phyloP scores from a whole-genome alignment of 768 basidiomycete species.

The Tricholomella constricta region DNA sequence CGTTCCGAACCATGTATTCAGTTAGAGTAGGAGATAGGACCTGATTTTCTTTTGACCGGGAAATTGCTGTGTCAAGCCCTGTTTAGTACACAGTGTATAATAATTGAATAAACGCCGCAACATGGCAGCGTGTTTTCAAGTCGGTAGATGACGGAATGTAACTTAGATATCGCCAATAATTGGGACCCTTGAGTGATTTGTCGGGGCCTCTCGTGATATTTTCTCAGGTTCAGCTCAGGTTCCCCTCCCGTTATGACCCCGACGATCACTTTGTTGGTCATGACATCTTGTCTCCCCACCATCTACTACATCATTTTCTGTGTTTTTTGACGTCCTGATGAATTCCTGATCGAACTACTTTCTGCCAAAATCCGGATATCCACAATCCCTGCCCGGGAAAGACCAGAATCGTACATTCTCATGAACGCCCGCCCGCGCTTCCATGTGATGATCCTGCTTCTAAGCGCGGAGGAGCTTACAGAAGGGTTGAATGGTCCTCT shows the following conservation, averaged over 20 bases:
- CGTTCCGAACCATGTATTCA: slow-evolving; percentile 15
- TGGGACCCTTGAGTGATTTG: neutral
- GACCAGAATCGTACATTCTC: neutral
- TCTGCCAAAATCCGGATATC: neutral
- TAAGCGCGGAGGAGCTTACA: neutral
- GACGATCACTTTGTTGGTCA: neutral
- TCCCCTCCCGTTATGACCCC: neutral
- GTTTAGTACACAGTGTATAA: no score
- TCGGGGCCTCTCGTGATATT: no score
- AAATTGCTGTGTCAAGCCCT: slow-evolving; percentile 17
- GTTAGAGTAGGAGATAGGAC: slow-evolving; percentile 9
- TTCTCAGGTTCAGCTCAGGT: slow-evolving; percentile 5
- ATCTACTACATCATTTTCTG: slow-evolving; percentile 5
- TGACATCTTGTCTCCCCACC: slow-evolving; percentile 1
- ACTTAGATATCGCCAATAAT: neutral
- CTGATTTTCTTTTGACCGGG: slow-evolving; percentile 15
- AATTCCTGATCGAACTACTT: neutral
- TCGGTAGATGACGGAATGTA: neutral
- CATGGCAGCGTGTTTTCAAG: neutral
- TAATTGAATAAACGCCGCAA: neutral
- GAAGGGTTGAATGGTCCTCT: neutral
- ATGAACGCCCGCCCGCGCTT: neutral
- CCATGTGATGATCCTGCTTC: slow-evolving; percentile 3
- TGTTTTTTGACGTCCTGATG: slow-evolving; percentile 9
- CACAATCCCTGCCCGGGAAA: neutral